Evolutionary conservation across 257 asterid species (phyloP).

Genomic region (Asclepias syriaca): DNA sequence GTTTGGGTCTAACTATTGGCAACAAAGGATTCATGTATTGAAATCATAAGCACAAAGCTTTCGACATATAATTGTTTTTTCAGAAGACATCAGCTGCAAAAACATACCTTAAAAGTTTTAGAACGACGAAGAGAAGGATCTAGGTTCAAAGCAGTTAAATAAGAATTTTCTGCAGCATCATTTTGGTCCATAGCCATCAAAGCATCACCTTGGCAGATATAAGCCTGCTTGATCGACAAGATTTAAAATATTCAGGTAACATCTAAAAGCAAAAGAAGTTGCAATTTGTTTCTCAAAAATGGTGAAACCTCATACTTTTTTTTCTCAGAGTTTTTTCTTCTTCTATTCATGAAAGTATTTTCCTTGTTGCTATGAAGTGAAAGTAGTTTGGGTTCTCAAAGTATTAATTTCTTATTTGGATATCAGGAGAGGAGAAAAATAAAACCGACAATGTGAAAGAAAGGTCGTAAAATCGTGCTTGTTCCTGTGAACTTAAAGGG

Average conservation of each 20-base stretch:
- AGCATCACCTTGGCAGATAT: conserved; percentile 77
- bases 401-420: neutral
- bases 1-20: neutral
- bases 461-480: neutral
- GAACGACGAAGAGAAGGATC: conserved; percentile 77
- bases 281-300: neutral
- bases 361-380: neutral
- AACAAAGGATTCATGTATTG: neutral
- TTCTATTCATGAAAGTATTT: neutral
- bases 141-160: conserved; percentile 56
- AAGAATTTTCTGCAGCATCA: conserved; percentile 62
- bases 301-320: neutral
- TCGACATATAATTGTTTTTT: neutral
- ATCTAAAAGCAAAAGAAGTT: neutral
- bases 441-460: neutral
- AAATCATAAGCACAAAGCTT: neutral
- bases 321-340: neutral
- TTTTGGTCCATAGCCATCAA: conserved; percentile 56
- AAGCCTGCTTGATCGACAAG: conserved; percentile 42
- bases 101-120: conserved; percentile 68
- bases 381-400: neutral
- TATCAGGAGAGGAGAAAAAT: neutral
- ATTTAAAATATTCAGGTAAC: neutral
- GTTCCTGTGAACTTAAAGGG: neutral
- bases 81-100: neutral